A percentile compares a stretch with the other conserved stretches of the same genome.
Evolutionary conservation across 208 protist genomes (phyloP).

Genomic region (Porcisia hertigi): DNA sequence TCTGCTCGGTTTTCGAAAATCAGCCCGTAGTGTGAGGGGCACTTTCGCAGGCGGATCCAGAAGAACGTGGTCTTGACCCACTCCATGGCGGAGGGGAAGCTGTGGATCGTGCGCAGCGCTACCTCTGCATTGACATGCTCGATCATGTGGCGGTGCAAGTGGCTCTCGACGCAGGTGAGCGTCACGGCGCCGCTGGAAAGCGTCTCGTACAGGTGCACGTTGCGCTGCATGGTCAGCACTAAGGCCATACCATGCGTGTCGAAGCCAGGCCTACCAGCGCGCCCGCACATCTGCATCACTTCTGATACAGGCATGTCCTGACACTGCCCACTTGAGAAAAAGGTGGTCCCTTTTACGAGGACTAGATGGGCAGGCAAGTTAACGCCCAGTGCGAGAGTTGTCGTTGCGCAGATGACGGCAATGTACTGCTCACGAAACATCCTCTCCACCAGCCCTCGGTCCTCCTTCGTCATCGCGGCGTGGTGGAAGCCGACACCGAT

Average conservation of each 20-base stretch:
- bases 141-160: constrained; percentile 85
- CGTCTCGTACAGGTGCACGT: constrained; percentile 58
- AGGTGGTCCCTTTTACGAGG: constrained; percentile 98
- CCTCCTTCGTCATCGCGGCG: constrained; percentile 75
- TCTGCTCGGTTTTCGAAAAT: constrained; percentile 51
- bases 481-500: constrained; percentile 89
- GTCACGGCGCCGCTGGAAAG: constrained; percentile 41
- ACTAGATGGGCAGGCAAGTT: constrained; percentile 94
- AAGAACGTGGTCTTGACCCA: constrained; percentile 93
- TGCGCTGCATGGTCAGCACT: constrained; percentile 84
- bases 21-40: constrained; percentile 78
- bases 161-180: constrained; percentile 63
- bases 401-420: constrained; percentile 90
- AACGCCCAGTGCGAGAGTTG: constrained; percentile 92
- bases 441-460: constrained; percentile 80
- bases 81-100: constrained; percentile 58
- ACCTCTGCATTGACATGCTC: constrained; percentile 95
- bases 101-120: constrained; percentile 87
- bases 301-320: constrained; percentile 97
- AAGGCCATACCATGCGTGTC: constrained; percentile 86
- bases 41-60: constrained; percentile 76
- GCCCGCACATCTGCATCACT: constrained; percentile 98
- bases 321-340: constrained; percentile 94
- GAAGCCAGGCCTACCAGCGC: constrained; percentile 88
- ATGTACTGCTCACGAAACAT: constrained; percentile 89